Base-by-base conservation (phyloP, 1,139 yeast species). In the Debaryomyces fabryi region DNA sequence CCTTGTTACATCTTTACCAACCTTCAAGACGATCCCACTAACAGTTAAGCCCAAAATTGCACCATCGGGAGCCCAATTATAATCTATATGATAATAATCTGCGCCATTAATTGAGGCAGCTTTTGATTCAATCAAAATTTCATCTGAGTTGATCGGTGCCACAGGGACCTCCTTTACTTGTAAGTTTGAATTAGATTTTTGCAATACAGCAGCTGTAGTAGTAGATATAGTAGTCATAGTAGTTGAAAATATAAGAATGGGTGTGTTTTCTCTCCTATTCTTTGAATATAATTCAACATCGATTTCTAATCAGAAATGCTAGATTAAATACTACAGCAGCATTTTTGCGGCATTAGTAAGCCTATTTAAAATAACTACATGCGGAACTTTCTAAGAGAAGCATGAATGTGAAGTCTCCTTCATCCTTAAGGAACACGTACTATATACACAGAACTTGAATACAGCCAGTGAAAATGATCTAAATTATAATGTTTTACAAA, bases 41-140 rank as follows among this genome's bases (percentile, higher is more conserved):
- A 27, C 30, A 27, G 30, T 12, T 27, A 12, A 12, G 7, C 13
- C 30, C 30, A 27, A 4, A n/a, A 27, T 27, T 27, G 30, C 30
- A 27, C 6, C 30, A 12, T 12, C 30, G 6, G 30, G 30, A 13
- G 30, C n/a, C 30, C 13, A 27, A 27, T 27, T 13, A 27, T 27
- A 27, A 27, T 27, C 30, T 3, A 27, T 27, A 16, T 46, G 49
- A 38, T 42, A 46, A 18, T 18, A 21, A 37, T 42, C 46, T 9
- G 32, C 39, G 10, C 15, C 46, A 21, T 29, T 37, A n/a, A 46
- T 16, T 9, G 43, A 25, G 18, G 34, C 42, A 21, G 42, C 42
- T 29, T 35, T 42, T 3, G 42, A 15, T 7, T 41, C 46, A 12
- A 46, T 42, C 23, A 42, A 33, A 10, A 46, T 46, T 24, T 46